Conservation (phyloP, 805 yeast species). For the Sugiyamaella floridensis region DNA sequence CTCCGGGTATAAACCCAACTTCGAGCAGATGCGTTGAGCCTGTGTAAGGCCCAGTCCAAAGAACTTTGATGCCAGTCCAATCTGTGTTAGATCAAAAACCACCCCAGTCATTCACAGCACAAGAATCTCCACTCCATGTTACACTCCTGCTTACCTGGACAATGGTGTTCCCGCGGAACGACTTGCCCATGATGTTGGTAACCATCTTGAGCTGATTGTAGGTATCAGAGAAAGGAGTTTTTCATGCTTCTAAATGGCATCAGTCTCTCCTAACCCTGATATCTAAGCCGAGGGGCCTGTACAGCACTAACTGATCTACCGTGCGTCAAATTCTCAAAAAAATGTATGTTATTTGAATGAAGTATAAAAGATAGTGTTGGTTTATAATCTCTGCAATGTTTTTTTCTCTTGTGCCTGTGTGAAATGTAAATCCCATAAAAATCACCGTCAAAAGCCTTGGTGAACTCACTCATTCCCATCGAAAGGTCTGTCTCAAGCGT, state of each 20-base stretch:
- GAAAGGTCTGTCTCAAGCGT: not conserved
- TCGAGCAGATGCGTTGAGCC: conserved; percentile 74
- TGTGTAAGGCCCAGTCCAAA: conserved; percentile 79
- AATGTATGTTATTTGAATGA: too few relatives aligned
- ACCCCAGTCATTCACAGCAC: not conserved
- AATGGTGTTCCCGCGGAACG: conserved; percentile 31
- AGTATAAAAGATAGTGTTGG: too few relatives aligned
- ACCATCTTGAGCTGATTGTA: conserved; percentile 23
- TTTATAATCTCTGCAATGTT: too few relatives aligned
- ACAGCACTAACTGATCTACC: too few relatives aligned
- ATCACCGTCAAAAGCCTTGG: too few relatives aligned
- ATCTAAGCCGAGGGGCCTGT: too few relatives aligned
- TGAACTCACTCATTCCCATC: not conserved
- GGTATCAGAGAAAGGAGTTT: not conserved
- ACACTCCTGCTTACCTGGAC: conserved; percentile 20
- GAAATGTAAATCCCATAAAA: too few relatives aligned
- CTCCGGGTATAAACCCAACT: conserved; percentile 81
- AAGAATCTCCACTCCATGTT: too few relatives aligned
- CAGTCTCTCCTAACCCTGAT: too few relatives aligned
- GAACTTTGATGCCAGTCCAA: conserved; percentile 72
- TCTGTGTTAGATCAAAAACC: conserved; percentile 20
- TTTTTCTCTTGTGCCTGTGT: too few relatives aligned
- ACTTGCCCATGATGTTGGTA: conserved; percentile 33
- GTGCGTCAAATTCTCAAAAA: too few relatives aligned
- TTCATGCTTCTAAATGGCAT: not conserved